Evolutionary conservation across 805 yeast species (phyloP).

Genomic region (Komagataella populi): DNA sequence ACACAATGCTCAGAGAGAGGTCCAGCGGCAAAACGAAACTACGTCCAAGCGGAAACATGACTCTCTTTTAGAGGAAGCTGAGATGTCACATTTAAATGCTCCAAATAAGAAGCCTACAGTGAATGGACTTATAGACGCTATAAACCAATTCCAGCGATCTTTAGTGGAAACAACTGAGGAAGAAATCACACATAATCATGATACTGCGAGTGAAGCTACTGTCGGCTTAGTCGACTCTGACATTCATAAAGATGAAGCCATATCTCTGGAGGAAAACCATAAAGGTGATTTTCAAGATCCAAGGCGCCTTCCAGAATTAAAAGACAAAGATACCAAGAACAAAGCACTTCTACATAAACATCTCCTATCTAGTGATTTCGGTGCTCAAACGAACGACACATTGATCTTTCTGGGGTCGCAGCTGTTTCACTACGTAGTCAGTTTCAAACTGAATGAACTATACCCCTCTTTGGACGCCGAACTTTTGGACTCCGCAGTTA

Average conservation of each 20-base stretch:
- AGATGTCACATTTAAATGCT: too few species aligned
- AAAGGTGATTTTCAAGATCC: neutral
- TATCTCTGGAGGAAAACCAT: neutral
- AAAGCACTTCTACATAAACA: neutral
- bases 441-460: neutral
- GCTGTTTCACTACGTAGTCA: neutral
- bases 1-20: neutral
- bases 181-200: neutral
- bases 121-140: neutral
- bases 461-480: neutral
- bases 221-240: neutral
- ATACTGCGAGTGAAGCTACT: neutral
- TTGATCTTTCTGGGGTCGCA: neutral
- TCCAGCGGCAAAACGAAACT: neutral
- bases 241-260: neutral
- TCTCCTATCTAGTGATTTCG: neutral
- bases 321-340: neutral
- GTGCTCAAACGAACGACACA: neutral
- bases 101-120: neutral
- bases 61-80: neutral
- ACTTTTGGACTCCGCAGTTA: neutral
- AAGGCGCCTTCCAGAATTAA: neutral
- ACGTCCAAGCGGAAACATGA: neutral
- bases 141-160: neutral
- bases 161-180: neutral